Conservation (phyloP, 805 yeast genomes). For the Torulaspora gathmanii region DNA sequence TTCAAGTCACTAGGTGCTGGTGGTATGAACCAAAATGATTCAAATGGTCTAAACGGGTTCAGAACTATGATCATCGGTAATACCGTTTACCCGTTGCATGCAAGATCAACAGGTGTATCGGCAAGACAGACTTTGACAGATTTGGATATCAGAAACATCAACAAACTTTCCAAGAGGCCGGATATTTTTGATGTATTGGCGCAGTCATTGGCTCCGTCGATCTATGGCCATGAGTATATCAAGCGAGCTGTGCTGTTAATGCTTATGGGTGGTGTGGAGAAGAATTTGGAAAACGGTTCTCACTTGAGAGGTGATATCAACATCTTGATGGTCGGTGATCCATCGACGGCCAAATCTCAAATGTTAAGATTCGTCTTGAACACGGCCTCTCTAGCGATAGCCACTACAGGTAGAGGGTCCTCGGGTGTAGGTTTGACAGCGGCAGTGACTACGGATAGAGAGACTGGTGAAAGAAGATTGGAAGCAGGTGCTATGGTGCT, state of each 20-base stretch:
- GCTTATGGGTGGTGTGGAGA: slow-evolving; percentile 92
- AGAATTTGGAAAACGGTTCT: slow-evolving; percentile 89
- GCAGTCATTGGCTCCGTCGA: slow-evolving; percentile 90
- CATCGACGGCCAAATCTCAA: slow-evolving; percentile 97
- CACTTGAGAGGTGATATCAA: slow-evolving; percentile 98
- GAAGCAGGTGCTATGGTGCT: slow-evolving; percentile 99
- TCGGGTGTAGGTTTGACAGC: slow-evolving; percentile 99
- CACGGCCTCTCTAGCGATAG: slow-evolving; percentile 92
- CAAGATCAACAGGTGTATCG: slow-evolving; percentile 81
- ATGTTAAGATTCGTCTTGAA: slow-evolving; percentile 88
- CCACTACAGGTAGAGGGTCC: slow-evolving; percentile 99
- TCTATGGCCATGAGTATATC: slow-evolving; percentile 87
- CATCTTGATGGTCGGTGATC: slow-evolving; percentile 95
- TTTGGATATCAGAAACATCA: slow-evolving; percentile 79
- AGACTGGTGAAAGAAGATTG: slow-evolving; percentile 91
- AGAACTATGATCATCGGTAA: slow-evolving; percentile 81
- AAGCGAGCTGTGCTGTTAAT: slow-evolving; percentile 86
- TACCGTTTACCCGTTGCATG: slow-evolving; percentile 82
- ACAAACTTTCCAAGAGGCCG: slow-evolving; percentile 62
- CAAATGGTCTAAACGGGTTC: slow-evolving; percentile 58
- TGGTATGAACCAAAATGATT: slow-evolving; percentile 29
- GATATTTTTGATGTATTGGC: slow-evolving; percentile 75
- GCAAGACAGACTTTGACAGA: slow-evolving; percentile 66
- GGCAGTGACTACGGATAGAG: slow-evolving; percentile 93
- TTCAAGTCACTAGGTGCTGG: slow-evolving; percentile 85